Evolutionary conservation across 2,329 filamentous ascomycete genomes (phyloP), one percentile per base, ranked within the genome.

Genomic region (Colletotrichum coccodes): DNA sequence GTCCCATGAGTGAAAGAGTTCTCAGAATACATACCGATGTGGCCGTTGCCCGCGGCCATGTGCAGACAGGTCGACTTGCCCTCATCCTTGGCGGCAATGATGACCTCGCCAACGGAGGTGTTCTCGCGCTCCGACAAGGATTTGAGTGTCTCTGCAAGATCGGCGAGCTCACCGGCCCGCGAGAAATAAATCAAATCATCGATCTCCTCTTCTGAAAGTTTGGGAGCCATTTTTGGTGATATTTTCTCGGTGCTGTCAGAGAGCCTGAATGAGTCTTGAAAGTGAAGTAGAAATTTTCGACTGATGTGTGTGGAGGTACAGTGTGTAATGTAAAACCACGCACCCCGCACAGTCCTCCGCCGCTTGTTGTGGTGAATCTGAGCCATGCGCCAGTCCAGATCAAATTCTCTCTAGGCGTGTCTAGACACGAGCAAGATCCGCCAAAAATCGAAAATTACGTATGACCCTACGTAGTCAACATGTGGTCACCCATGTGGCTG

Each of bases 121-220:
- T 83, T 85, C 77, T 94, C 89, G 65, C 91, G 87, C 72, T 86
- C 81, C 34, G 89, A 85, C 23, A 97, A 80, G 30, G 85, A 83
- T 14, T 86, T 80, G 59, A 97, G 84, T 9, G 83, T 77, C 38
- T 83, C 80, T 1, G 86, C 83, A 54, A 98, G 84, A 30, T 95
- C 92, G 21, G 85, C 82, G 65, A 90, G 84, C 71, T 98, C 95
- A 72, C 94, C 94, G 0, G 88, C 87, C 42, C 95, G 93, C 3
- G 94, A 89, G 73, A 94, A 90, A 83, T 97, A 98, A 73, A 98
- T 89, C 72, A 98, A 87, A 81, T 98, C 95, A 79, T 98, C 95
- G 75, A 97, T 91, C 79, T 94, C 89, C 60, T 97, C 95, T 77
- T 92, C 90, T 57, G 88, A 88, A 56, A 95, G 83, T 69, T 84